Percentiles rank a stretch among this genome's conserved stretches.
These are phyloP conservation scores for Areca catechu DNA, from an alignment of 176 grass and related monocot genomes.

Conservation along the genomic window DNA sequence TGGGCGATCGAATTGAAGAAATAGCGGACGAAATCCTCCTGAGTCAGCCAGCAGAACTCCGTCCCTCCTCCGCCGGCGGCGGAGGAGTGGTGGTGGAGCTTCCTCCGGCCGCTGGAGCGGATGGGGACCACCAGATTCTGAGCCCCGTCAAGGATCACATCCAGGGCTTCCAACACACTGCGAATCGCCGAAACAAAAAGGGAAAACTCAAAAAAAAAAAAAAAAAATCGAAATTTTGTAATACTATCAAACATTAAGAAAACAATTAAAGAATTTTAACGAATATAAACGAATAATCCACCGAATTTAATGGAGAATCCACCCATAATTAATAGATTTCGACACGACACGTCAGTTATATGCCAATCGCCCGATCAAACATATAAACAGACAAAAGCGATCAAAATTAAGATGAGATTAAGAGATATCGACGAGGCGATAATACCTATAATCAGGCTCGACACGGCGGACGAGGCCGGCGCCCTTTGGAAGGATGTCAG, in stretches of 20 bases:
- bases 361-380: no score
- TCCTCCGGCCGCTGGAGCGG: slow-evolving; percentile 9
- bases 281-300: no score
- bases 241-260: no score
- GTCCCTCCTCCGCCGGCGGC: not conserved
- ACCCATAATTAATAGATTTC: no score
- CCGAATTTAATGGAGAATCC: no score
- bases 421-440: no score
- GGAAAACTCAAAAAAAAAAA: no score
- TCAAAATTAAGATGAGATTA: no score
- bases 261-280: no score
- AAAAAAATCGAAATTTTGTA: no score
- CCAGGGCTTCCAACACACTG: slow-evolving; percentile 52
- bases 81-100: not conserved
- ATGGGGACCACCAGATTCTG: slow-evolving; percentile 47
- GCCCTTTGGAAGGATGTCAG: slow-evolving; percentile 24
- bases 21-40: slow-evolving; percentile 69
- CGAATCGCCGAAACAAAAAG: not conserved
- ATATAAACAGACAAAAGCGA: no score
- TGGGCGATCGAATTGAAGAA: slow-evolving; percentile 48
- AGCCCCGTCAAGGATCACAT: slow-evolving; percentile 50
- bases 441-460: slow-evolving; percentile 43
- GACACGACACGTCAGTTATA: no score
- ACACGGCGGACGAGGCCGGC: slow-evolving; percentile 22
- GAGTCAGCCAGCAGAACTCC: slow-evolving; percentile 61